Evolutionary conservation across 2,329 filamentous ascomycete genomes (phyloP).

Genomic region (Colletotrichum sp.): DNA sequence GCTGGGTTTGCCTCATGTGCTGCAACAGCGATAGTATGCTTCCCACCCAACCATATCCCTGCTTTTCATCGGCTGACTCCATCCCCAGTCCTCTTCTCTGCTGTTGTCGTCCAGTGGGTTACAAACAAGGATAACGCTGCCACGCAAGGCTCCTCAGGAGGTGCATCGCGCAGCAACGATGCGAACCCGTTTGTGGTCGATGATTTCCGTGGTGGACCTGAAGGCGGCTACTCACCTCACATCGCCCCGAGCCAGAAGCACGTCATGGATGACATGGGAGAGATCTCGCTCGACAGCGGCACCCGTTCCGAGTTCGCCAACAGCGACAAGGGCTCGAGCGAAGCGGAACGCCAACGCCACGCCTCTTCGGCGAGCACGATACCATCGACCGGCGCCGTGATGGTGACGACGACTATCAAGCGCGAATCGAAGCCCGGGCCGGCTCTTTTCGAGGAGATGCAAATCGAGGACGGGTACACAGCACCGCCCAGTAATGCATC

Average conservation of each 20-base stretch:
- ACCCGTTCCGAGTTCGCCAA: neutral
- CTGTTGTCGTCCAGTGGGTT: slow-evolving; percentile 67
- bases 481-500: neutral
- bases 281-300: slow-evolving; percentile 22
- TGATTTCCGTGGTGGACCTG: neutral
- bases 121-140: slow-evolving; percentile 50
- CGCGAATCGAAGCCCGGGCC: slow-evolving; percentile 32
- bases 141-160: neutral
- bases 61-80: neutral
- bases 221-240: slow-evolving; percentile 2
- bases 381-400: slow-evolving; percentile 25
- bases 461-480: neutral
- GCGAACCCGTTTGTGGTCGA: neutral
- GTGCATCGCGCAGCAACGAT: neutral
- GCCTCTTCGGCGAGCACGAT: neutral
- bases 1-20: slow-evolving; percentile 69
- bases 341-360: neutral
- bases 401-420: slow-evolving; percentile 43
- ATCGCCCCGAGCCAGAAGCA: slow-evolving; percentile 26
- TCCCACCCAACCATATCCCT: neutral
- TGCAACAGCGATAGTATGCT: slow-evolving; percentile 66
- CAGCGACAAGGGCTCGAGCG: slow-evolving; percentile 2
- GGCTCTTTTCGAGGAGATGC: neutral
- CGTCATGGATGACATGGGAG: slow-evolving; percentile 26
- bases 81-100: slow-evolving; percentile 60